Conservation (phyloP, 176 grass and related monocot species). For the Thinopyrum elongatum region DNA sequence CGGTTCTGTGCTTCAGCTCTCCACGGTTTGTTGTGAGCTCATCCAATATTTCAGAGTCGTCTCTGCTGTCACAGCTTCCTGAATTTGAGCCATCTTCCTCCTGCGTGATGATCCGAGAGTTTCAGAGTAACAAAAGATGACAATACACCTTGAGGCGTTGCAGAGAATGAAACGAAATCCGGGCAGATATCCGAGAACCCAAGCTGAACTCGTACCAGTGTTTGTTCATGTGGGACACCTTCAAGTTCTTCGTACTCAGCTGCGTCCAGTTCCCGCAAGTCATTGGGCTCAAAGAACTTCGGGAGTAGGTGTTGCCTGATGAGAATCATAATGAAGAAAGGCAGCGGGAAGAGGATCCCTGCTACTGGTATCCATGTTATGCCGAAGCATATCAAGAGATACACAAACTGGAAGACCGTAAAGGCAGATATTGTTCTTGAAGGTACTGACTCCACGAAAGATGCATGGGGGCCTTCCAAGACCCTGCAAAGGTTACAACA, state of each 20-base stretch:
- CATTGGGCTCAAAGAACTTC: constrained; percentile 63
- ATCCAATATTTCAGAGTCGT: constrained; percentile 79
- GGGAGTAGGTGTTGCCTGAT: constrained; percentile 81
- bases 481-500: constrained; percentile 44
- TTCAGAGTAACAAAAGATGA: background rate
- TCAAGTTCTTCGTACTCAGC: constrained; percentile 92
- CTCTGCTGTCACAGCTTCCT: constrained; percentile 32
- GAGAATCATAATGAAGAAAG: constrained; percentile 85
- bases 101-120: background rate
- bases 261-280: constrained; percentile 76
- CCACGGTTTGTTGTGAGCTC: constrained; percentile 83
- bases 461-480: constrained; percentile 86
- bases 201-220: constrained; percentile 36
- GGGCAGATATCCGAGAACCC: background rate
- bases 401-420: constrained; percentile 80
- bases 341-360: constrained; percentile 79
- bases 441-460: constrained; percentile 72
- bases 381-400: constrained; percentile 83
- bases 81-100: constrained; percentile 36
- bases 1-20: constrained; percentile 68
- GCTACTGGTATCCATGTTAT: constrained; percentile 94
- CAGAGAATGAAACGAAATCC: background rate
- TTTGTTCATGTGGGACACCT: constrained; percentile 32
- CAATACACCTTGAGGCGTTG: background rate
- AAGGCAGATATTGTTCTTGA: constrained; percentile 51